Percentiles rank a stretch among this genome's conserved stretches.
Evolutionary conservation across 2,329 filamentous ascomycete species (phyloP).

Genomic region (Colletotrichum spinosum): DNA sequence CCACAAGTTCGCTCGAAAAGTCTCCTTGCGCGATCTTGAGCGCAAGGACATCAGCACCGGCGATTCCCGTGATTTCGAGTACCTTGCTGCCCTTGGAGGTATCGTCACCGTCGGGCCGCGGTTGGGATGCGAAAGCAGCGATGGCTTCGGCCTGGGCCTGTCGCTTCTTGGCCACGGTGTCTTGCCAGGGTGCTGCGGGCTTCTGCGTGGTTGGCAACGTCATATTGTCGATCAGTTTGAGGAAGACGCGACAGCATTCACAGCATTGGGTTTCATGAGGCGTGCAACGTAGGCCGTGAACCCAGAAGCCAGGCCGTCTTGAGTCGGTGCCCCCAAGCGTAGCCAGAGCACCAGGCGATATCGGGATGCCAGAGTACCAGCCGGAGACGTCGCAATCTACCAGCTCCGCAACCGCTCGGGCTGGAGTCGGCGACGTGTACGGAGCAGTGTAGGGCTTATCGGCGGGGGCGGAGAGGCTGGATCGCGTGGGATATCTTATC

Average conservation of each 20-base stretch:
- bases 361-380: neutral
- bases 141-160: slow-evolving; percentile 3
- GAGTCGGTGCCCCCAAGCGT: too few species aligned
- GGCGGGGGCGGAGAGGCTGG: neutral
- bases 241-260: neutral
- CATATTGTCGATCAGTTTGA: neutral
- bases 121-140: neutral
- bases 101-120: neutral
- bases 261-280: too few species aligned
- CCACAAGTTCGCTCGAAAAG: slow-evolving; percentile 1
- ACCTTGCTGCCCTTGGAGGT: neutral
- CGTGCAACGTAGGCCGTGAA: too few species aligned
- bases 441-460: slow-evolving; percentile 5
- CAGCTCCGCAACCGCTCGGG: slow-evolving; percentile 7
- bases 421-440: neutral
- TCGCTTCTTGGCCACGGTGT: slow-evolving; percentile 10
- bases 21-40: neutral
- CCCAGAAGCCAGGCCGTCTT: too few species aligned
- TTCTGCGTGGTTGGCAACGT: neutral
- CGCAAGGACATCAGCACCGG: neutral
- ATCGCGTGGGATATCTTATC: slow-evolving; percentile 4
- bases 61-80: neutral
- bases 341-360: too few species aligned
- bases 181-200: neutral
- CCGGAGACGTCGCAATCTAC: too few species aligned